Base-by-base conservation (phyloP, 805 yeast genomes). In the Saturnispora ahearnii region DNA sequence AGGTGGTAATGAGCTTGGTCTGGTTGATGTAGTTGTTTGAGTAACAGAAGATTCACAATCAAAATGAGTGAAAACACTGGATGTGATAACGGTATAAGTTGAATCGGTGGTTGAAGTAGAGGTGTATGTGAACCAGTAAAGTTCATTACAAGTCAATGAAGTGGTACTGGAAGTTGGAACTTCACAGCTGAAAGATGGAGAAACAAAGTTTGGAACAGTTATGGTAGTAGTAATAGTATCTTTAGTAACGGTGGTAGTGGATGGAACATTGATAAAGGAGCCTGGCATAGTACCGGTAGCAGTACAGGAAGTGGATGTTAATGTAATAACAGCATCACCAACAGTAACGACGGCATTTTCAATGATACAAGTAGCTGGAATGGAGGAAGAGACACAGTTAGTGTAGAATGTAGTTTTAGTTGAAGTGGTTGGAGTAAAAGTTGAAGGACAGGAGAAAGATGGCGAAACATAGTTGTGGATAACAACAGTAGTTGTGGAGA, bases 291-390 rank as follows among this genome's bases (percentile, higher is more conserved):
- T 45, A 15, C 32, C 28, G 11, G 44, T 42, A 40, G 46, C 46
- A n/a, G 29, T 7, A 21, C 49, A 50, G 7, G 51, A 47, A 4
- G 51, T 46, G 8, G 56, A 41, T 11, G 50, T 45, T 5, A 49
- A 12, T 22, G 54, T 50, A 24, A 52, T 18, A 5, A 43, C 45
- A 5, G 45, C 28, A 46, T 51, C 46, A 13, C 44, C 12, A 18
- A 53, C 18, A n/a, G 54, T 41, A n/a, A 52, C 46, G 4, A 49
- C 22, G 3, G 44, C 29, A 28, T 52, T 49, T 44, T 51, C 41
- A 34, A 47, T 45, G 29, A 45, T 7, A 30, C 55, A 53, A n/a
- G 26, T 34, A 26, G 50, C 53, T 5, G 15, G n/a, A 22, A 33
- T 36, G 13, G 29, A 24, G 3, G 46, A 11, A 26, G 24, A 18